Conservation (phyloP, 1,284 basidiomycete species). For the Retiboletus flavoniger region DNA sequence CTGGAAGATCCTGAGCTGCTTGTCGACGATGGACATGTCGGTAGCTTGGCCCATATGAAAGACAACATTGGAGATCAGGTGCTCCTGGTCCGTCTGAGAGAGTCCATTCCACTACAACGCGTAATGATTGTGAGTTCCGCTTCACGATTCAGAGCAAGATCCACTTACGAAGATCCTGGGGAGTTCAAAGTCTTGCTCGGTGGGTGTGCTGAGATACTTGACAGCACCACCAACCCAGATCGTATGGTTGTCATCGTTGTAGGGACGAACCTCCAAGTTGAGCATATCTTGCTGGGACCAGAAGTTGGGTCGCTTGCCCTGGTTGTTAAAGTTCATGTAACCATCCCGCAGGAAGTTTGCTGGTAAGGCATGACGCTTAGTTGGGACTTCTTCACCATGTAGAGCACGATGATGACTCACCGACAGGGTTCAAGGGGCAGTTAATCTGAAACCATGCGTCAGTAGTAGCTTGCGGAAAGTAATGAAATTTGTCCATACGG, state of each 20-base stretch:
- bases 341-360: slow-evolving; percentile 25
- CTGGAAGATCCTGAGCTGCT: slow-evolving; percentile 21
- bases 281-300: slow-evolving; percentile 23
- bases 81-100: slow-evolving; percentile 17
- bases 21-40: slow-evolving; percentile 12
- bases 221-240: slow-evolving; percentile 26
- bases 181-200: slow-evolving; percentile 25
- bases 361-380: background rate
- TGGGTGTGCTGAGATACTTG: slow-evolving; percentile 24
- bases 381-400: background rate
- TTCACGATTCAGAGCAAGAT: background rate
- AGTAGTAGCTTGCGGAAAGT: background rate
- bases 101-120: slow-evolving; percentile 21
- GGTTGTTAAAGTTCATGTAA: slow-evolving; percentile 21
- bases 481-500: slow-evolving; percentile 2
- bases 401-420: slow-evolving; percentile 6
- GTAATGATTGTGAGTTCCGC: background rate
- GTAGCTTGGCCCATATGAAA: slow-evolving; percentile 20
- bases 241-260: slow-evolving; percentile 28
- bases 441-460: slow-evolving; percentile 12
- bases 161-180: slow-evolving; percentile 24
- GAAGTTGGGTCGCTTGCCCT: slow-evolving; percentile 26
- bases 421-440: slow-evolving; percentile 21
- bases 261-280: slow-evolving; percentile 15
- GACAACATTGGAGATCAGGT: slow-evolving; percentile 19